Percentiles rank a stretch among this genome's conserved stretches.
Conservation (phyloP, 2,329 filamentous ascomycete species). For the Ophiostoma sp. region DNA sequence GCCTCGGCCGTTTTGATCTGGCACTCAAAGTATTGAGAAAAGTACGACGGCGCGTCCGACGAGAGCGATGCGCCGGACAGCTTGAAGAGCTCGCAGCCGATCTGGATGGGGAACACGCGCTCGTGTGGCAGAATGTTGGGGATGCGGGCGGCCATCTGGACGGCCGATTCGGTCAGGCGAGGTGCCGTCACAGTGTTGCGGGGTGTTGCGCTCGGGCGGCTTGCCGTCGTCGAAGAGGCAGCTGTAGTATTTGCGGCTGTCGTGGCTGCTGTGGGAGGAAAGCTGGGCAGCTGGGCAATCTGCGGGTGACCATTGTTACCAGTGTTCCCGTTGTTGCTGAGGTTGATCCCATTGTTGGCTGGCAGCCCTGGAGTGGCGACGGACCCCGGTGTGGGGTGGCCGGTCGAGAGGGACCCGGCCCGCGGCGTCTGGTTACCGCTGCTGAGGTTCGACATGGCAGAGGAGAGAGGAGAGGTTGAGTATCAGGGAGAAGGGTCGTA, state of each 20-base stretch:
- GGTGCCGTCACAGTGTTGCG: conserved; percentile 11
- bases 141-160: conserved; percentile 38
- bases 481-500: not conserved
- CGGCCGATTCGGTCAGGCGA: not conserved
- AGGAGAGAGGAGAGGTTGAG: not conserved
- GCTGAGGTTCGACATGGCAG: not conserved
- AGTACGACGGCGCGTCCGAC: conserved; percentile 88
- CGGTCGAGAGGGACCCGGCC: conserved; percentile 3
- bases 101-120: conserved; percentile 73
- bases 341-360: not conserved
- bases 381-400: conserved; percentile 20
- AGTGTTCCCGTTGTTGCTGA: not conserved
- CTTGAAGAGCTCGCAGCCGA: conserved; percentile 70
- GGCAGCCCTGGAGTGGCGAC: not conserved
- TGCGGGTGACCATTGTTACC: not conserved
- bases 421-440: conserved; percentile 22
- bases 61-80: conserved; percentile 72
- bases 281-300: conserved; percentile 5
- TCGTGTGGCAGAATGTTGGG: conserved; percentile 65
- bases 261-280: not conserved
- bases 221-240: not conserved
- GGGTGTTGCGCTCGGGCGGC: not conserved
- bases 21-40: conserved; percentile 88
- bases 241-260: not conserved
- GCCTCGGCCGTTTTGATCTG: conserved; percentile 68